These are phyloP conservation scores for Globisporangium acanthophoron DNA, from an alignment of 352 stramenopile species.

Conservation along the genomic window DNA sequence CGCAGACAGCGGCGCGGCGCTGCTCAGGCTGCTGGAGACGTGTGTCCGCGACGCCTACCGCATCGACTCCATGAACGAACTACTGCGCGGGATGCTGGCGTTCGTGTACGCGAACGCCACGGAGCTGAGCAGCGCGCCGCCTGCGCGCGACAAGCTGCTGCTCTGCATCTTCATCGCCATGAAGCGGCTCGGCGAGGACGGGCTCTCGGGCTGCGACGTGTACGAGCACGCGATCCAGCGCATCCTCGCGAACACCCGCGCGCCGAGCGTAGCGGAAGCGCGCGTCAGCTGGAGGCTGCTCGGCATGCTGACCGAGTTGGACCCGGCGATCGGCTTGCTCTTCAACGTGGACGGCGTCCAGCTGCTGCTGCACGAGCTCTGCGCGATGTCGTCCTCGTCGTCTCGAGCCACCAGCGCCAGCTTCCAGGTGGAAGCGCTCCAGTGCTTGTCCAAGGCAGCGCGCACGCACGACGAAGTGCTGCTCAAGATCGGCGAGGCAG, in stretches of 20 bases:
- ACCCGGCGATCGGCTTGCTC: constrained; percentile 48
- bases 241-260: constrained; percentile 38
- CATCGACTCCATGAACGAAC: constrained; percentile 27
- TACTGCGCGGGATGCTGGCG: constrained; percentile 30
- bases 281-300: constrained; percentile 54
- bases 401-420: constrained; percentile 18
- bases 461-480: constrained; percentile 59
- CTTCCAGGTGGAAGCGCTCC: constrained; percentile 46
- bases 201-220: constrained; percentile 30
- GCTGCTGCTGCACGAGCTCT: constrained; percentile 49
- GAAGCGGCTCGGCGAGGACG: constrained; percentile 47
- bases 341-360: constrained; percentile 61
- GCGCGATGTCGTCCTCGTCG: constrained; percentile 10
- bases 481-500: constrained; percentile 48
- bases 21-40: constrained; percentile 32
- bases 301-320: constrained; percentile 42
- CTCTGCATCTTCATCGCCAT: constrained; percentile 49
- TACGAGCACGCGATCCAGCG: constrained; percentile 58
- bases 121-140: constrained; percentile 18
- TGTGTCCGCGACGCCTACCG: constrained; percentile 12
- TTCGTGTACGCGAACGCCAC: constrained; percentile 40
- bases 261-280: constrained; percentile 22
- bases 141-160: constrained; percentile 36
- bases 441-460: constrained; percentile 53
- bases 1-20: not conserved